phyloP scores from a whole-genome alignment of 768 basidiomycete species.

The Gloeophyllum trabeum region DNA sequence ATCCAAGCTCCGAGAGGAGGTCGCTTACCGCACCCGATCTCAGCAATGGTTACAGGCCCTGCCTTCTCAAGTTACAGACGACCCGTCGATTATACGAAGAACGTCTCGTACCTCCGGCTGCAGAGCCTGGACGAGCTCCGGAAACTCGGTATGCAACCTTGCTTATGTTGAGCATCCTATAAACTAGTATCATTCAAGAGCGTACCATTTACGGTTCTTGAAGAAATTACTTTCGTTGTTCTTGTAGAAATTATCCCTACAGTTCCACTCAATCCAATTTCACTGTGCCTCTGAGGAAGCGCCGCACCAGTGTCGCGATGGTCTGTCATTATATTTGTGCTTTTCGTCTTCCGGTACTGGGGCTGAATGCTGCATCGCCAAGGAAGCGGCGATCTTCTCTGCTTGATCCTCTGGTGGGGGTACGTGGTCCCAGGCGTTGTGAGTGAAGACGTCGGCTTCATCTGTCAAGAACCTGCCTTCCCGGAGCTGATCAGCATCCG shows the following conservation, averaged over 20 bases:
- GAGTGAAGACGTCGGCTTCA: slow-evolving; percentile 67
- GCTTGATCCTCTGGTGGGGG: slow-evolving; percentile 73
- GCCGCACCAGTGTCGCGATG: slow-evolving; percentile 59
- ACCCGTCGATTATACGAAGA: background rate
- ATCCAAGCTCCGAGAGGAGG: slow-evolving; percentile 3
- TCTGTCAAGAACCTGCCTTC: slow-evolving; percentile 52
- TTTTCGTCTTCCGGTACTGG: slow-evolving; percentile 73
- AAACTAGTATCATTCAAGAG: background rate
- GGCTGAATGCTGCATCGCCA: slow-evolving; percentile 55
- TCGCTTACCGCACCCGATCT: slow-evolving; percentile 79
- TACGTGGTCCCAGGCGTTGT: slow-evolving; percentile 91
- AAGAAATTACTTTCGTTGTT: slow-evolving; percentile 84
- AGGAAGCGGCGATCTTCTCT: slow-evolving; percentile 56
- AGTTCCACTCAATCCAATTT: too few relatives aligned
- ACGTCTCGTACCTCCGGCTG: slow-evolving; percentile 42
- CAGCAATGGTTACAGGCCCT: slow-evolving; percentile 65
- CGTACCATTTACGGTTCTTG: slow-evolving; percentile 82
- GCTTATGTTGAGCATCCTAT: background rate
- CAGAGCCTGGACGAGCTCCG: slow-evolving; percentile 67
- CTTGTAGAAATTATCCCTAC: slow-evolving; percentile 92
- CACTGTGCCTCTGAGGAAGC: too few relatives aligned
- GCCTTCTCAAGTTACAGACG: slow-evolving; percentile 28
- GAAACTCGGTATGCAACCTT: slow-evolving; percentile 92
- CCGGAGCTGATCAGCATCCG: background rate
- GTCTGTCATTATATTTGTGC: slow-evolving; percentile 59